phyloP scores from a whole-genome alignment of 805 yeast genomes.

The Wickerhamiella spandovensis region DNA sequence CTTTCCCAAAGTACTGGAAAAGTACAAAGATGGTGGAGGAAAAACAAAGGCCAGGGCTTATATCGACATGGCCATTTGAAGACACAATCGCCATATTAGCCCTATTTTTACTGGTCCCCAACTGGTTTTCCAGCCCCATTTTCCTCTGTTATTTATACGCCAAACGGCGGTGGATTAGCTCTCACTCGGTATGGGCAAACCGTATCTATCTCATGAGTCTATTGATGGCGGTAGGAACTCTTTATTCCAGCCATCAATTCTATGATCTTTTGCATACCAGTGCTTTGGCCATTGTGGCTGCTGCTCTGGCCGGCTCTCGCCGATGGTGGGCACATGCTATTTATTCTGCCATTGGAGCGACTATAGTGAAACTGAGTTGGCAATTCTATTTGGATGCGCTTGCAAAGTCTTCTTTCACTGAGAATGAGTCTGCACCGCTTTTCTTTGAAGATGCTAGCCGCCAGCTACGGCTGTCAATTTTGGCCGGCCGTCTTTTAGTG shows the following conservation, averaged over 20 bases:
- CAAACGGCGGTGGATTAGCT: not conserved
- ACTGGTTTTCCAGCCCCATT: not conserved
- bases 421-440: not conserved
- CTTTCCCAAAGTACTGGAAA: too few relatives aligned
- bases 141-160: not conserved
- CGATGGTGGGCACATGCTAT: not conserved
- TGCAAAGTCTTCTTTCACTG: not conserved
- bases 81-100: not conserved
- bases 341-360: not conserved
- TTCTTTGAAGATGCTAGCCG: not conserved
- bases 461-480: not conserved
- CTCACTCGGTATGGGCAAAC: not conserved
- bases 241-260: not conserved
- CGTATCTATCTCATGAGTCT: not conserved
- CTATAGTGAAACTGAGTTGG: not conserved
- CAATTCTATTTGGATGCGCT: not conserved
- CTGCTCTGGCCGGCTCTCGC: not conserved
- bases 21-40: not conserved
- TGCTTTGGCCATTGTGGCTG: not conserved
- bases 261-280: not conserved
- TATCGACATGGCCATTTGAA: not conserved
- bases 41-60: not conserved
- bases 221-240: not conserved
- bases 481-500: not conserved
- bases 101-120: not conserved